phyloP scores from a whole-genome alignment of 129 eudicot genomes.

The Ambrosia trifida region DNA sequence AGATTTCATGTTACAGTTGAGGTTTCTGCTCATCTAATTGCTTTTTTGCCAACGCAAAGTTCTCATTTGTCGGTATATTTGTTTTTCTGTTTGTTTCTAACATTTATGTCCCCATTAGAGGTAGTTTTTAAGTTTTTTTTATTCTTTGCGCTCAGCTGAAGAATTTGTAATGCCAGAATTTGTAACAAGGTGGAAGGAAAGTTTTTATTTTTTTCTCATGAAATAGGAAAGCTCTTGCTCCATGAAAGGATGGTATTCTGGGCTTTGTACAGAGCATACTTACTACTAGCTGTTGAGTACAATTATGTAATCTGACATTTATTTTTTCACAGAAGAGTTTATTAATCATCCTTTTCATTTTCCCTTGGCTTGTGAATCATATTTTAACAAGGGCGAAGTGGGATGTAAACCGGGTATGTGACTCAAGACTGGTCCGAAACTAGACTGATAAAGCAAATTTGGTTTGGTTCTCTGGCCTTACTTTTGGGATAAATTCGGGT shows the following conservation, averaged over 20 bases:
- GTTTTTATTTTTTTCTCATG: slow-evolving; percentile 14
- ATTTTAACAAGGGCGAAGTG: too few relatives aligned
- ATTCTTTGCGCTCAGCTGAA: not conserved
- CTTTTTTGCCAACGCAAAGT: slow-evolving; percentile 17
- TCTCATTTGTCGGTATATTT: slow-evolving; percentile 1
- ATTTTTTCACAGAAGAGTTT: slow-evolving; percentile 3
- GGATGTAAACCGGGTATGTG: too few relatives aligned
- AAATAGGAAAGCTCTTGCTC: slow-evolving; percentile 34
- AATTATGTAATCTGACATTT: slow-evolving; percentile 25
- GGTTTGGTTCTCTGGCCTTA: too few relatives aligned
- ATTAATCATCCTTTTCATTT: slow-evolving; percentile 3
- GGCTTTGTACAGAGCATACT: slow-evolving; percentile 37
- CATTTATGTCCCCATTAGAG: not conserved
- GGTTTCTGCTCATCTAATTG: slow-evolving; percentile 29
- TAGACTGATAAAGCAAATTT: too few relatives aligned
- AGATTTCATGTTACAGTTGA: slow-evolving; percentile 9
- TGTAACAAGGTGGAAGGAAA: slow-evolving; percentile 17
- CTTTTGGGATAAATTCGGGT: too few relatives aligned
- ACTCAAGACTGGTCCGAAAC: too few relatives aligned
- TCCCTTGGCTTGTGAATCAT: not conserved
- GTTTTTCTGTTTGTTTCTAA: slow-evolving; percentile 11
- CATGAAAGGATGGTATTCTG: slow-evolving; percentile 23
- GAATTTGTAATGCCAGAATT: slow-evolving; percentile 8
- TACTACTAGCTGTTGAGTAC: too few relatives aligned
- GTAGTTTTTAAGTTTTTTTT: not conserved